Conservation (phyloP, 352 stramenopile species). For the Phytophthora multivora region DNA sequence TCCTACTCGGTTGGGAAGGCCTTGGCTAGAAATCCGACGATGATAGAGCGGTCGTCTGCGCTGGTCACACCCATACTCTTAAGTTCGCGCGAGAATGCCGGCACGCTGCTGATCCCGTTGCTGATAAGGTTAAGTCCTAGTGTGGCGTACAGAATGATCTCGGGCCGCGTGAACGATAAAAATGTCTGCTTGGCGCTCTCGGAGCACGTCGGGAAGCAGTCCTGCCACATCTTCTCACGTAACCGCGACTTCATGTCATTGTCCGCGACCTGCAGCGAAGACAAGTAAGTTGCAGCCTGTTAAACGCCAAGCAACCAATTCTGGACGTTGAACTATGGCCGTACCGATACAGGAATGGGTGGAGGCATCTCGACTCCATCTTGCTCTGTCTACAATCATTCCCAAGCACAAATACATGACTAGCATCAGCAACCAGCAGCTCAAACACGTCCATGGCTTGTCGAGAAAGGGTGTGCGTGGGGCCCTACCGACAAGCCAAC, state of each 20-base stretch:
- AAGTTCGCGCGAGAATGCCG: constrained; percentile 81
- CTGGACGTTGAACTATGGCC: background rate
- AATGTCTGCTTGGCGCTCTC: constrained; percentile 74
- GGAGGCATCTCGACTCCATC: constrained; percentile 18
- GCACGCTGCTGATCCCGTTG: constrained; percentile 84
- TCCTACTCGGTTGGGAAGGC: constrained; percentile 73
- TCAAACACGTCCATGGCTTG: constrained; percentile 8
- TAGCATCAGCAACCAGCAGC: constrained; percentile 9
- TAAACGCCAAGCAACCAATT: background rate
- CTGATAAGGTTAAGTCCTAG: constrained; percentile 86
- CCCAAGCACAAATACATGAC: background rate
- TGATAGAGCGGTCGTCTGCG: constrained; percentile 73
- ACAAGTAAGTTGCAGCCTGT: background rate
- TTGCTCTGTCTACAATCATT: constrained; percentile 17
- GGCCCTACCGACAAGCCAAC: constrained; percentile 42
- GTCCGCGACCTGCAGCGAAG: constrained; percentile 36
- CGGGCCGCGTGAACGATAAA: constrained; percentile 72
- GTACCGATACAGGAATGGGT: constrained; percentile 28
- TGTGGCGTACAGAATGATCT: constrained; percentile 83
- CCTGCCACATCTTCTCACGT: constrained; percentile 77
- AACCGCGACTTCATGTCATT: constrained; percentile 50
- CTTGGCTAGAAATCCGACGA: constrained; percentile 77
- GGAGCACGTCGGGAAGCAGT: constrained; percentile 83
- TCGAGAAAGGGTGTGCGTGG: constrained; percentile 12
- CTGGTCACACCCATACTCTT: constrained; percentile 74